Evolutionary conservation across 108 stramenopile genomes (phyloP), one percentile per base, ranked within the genome.

Genomic region (Fragilariopsis cylindrus): DNA sequence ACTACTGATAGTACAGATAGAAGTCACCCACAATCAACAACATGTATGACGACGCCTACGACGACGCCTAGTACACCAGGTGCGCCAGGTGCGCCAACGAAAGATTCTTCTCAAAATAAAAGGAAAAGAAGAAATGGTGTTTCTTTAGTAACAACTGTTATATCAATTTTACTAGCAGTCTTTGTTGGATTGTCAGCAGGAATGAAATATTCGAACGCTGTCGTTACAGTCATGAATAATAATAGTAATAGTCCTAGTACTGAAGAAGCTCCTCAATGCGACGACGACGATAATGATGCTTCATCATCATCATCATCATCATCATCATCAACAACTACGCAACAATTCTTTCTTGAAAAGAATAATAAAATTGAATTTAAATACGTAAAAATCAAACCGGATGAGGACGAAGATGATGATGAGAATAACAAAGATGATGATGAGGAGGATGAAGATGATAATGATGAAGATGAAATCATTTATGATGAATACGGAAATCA

Each of bases 391-490:
- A 63, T 63, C 8, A 44, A 63, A 7, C 43, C 16, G n/a, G 62
- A 11, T 7, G 62, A 63, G 8, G 9, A 44, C 0, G 13, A 44
- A 7, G 62, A 44, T 13, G 30, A 63, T 13, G 62, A 63, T 5
- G 62, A 63, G n/a, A n/a, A n/a, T n/a, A n/a, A n/a, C 19, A 45
- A 63, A 2, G 62, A 63, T 41, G 62, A 63, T 0, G 62, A 63
- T 0, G 62, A 63, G 2, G 62, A 63, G 0, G 62, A 19, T 19
- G 19, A 19, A 0, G 19, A 19, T 19, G 19, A 19, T 19, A n/a
- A n/a, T n/a, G n/a, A n/a, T n/a, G n/a, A n/a, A n/a, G n/a, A n/a
- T n/a, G 30, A 30, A 30, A 30, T 30, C 2, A 30, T 30, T 30
- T 30, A 30, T 30, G 30, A 30, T 30, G 30, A 30, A 30, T 30